A percentile compares a stretch with the other conserved stretches of the same genome.
Conservation (phyloP, 805 yeast species). For the Maudiozyma barnettii region DNA sequence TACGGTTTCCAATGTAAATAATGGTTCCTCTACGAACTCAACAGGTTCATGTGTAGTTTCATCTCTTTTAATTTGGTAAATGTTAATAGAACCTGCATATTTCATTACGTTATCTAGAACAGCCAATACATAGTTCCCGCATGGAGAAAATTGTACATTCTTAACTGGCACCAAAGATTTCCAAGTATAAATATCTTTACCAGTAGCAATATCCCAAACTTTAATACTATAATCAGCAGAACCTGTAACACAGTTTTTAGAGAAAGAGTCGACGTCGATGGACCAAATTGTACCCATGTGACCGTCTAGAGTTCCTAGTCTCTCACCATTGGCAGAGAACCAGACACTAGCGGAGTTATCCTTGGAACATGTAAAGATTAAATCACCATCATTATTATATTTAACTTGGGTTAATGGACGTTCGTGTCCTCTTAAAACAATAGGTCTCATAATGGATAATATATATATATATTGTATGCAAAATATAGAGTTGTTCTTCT, state of each 20-base stretch:
- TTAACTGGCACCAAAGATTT: slow-evolving; percentile 77
- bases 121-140: slow-evolving; percentile 56
- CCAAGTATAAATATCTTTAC: slow-evolving; percentile 67
- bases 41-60: slow-evolving; percentile 14
- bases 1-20: slow-evolving; percentile 49
- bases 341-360: slow-evolving; percentile 86
- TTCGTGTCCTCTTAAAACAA: slow-evolving; percentile 84
- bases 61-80: slow-evolving; percentile 52
- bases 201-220: slow-evolving; percentile 76
- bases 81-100: slow-evolving; percentile 61
- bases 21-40: slow-evolving; percentile 43
- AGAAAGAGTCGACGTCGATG: slow-evolving; percentile 67
- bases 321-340: slow-evolving; percentile 93
- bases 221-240: slow-evolving; percentile 82
- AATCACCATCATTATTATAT: slow-evolving; percentile 91
- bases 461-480: no score
- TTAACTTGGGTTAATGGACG: slow-evolving; percentile 96
- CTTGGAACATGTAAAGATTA: slow-evolving; percentile 84
- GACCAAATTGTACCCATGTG: slow-evolving; percentile 95
- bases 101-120: slow-evolving; percentile 93
- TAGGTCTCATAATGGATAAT: slow-evolving; percentile 44
- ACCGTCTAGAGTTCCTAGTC: slow-evolving; percentile 83
- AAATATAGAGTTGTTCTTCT: no score
- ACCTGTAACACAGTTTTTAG: slow-evolving; percentile 74
- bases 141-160: slow-evolving; percentile 77